Conservation (phyloP, 192 early-diverging fungal genomes). For the Backusella psychrophila region DNA sequence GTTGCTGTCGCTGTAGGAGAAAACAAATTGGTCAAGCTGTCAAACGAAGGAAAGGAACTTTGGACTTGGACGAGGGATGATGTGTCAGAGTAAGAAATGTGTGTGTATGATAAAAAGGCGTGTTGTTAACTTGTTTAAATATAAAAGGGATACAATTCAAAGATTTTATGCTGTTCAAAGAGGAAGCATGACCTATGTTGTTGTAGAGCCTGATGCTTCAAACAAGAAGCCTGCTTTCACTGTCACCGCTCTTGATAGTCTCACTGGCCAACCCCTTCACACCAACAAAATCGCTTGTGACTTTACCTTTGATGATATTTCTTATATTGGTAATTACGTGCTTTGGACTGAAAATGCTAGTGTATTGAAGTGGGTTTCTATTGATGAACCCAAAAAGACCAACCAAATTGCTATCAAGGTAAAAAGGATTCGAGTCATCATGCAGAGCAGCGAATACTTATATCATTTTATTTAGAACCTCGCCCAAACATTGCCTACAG, state of each 20-base stretch:
- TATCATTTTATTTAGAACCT: conserved; percentile 19
- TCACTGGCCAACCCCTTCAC: conserved; percentile 22
- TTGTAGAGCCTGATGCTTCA: conserved; percentile 27
- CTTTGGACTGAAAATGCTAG: conserved; percentile 49
- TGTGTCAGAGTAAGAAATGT: neutral
- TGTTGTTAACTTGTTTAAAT: neutral
- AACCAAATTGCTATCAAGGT: conserved; percentile 32
- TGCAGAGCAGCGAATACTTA: conserved; percentile 18
- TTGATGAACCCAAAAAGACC: conserved; percentile 8
- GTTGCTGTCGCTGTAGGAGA: conserved; percentile 5
- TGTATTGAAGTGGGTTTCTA: conserved; percentile 32
- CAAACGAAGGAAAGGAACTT: conserved; percentile 11
- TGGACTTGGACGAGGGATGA: conserved; percentile 14
- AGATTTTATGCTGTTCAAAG: neutral
- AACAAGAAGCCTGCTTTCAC: neutral
- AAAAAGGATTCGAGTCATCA: conserved; percentile 29
- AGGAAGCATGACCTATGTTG: conserved; percentile 24
- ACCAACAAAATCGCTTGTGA: conserved; percentile 39
- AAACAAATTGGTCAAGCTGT: conserved; percentile 8
- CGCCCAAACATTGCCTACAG: conserved; percentile 3
- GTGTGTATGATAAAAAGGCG: neutral
- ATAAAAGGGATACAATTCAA: neutral
- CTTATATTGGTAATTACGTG: conserved; percentile 41
- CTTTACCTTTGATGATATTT: conserved; percentile 37
- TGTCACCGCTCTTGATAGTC: neutral